phyloP scores from a whole-genome alignment of 306 rosid species.

The Cyclanthera cordifolia region DNA sequence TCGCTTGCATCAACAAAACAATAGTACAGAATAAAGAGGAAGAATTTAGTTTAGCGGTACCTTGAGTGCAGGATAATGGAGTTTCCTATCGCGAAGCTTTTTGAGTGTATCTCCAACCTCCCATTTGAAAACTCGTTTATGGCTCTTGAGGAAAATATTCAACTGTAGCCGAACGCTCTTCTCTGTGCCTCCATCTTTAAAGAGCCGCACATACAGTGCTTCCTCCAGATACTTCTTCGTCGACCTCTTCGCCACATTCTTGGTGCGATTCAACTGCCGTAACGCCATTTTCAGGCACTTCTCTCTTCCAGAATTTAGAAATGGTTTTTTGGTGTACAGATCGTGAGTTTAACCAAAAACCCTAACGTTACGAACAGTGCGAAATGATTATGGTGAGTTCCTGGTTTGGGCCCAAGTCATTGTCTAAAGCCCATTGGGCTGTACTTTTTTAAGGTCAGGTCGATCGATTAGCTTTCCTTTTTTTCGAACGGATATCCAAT shows the following conservation, averaged over 20 bases:
- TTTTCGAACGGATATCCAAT: no score
- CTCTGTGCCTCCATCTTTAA: slow-evolving; percentile 64
- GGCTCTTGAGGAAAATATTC: slow-evolving; percentile 50
- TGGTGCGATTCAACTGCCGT: slow-evolving; percentile 41
- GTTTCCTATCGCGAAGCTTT: slow-evolving; percentile 71
- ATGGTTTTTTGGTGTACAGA: neutral
- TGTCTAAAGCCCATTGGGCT: neutral
- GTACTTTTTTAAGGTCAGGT: no score
- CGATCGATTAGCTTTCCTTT: no score
- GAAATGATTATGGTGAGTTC: neutral
- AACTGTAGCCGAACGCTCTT: slow-evolving; percentile 49
- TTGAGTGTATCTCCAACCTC: slow-evolving; percentile 74
- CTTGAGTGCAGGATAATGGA: slow-evolving; percentile 74
- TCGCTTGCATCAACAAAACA: neutral
- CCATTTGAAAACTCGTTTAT: slow-evolving; percentile 84
- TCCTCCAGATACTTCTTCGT: slow-evolving; percentile 65
- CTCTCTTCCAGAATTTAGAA: slow-evolving; percentile 14
- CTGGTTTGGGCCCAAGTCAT: neutral
- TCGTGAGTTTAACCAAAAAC: slow-evolving; percentile 15
- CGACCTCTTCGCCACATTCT: slow-evolving; percentile 54
- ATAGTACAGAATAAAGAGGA: neutral
- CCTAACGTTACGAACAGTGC: slow-evolving; percentile 16
- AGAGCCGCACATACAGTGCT: slow-evolving; percentile 55
- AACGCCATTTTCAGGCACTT: slow-evolving; percentile 27
- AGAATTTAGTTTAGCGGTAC: slow-evolving; percentile 17